These are phyloP conservation scores for Massarina eburnea DNA, from an alignment of 2,329 filamentous ascomycete species.

Conservation along the genomic window DNA sequence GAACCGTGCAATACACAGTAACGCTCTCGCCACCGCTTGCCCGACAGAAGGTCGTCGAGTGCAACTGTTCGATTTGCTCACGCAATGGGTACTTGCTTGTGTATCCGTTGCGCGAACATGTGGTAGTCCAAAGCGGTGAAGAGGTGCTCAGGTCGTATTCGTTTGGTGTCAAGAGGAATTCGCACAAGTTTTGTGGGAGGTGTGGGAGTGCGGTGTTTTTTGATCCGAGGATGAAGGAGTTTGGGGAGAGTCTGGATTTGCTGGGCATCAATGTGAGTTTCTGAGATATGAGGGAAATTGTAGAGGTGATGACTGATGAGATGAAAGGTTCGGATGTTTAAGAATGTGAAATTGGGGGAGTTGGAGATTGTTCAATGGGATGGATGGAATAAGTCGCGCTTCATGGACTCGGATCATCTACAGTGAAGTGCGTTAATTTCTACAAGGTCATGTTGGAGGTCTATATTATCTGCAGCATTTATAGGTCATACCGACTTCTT, in stretches of 20 bases:
- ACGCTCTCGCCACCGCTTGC: constrained; percentile 53
- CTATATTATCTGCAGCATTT: background rate
- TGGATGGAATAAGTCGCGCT: constrained; percentile 15
- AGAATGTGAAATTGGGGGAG: constrained; percentile 26
- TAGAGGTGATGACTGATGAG: constrained; percentile 2
- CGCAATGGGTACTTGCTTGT: constrained; percentile 56
- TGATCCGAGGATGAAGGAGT: constrained; percentile 25
- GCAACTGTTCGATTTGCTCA: constrained; percentile 58
- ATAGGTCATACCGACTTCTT: background rate
- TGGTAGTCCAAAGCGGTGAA: constrained; percentile 29
- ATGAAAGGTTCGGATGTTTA: constrained; percentile 29
- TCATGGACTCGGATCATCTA: constrained; percentile 12
- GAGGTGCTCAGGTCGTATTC: constrained; percentile 23
- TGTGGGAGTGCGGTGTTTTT: constrained; percentile 35
- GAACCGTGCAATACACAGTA: constrained; percentile 52
- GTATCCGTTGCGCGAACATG: constrained; percentile 25
- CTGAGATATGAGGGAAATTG: background rate
- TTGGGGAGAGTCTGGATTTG: constrained; percentile 23
- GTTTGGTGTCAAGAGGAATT: constrained; percentile 25
- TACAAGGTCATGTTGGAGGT: background rate
- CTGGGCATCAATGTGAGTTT: constrained; percentile 33
- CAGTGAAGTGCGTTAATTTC: constrained; percentile 1
- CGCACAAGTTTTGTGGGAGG: constrained; percentile 30
- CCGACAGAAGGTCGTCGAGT: constrained; percentile 50
- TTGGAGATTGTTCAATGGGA: constrained; percentile 25